Evolutionary conservation across 371 early-diverging fungal genomes (phyloP), one percentile per base, ranked within the genome.

Genomic region (Funneliformis caledonium): DNA sequence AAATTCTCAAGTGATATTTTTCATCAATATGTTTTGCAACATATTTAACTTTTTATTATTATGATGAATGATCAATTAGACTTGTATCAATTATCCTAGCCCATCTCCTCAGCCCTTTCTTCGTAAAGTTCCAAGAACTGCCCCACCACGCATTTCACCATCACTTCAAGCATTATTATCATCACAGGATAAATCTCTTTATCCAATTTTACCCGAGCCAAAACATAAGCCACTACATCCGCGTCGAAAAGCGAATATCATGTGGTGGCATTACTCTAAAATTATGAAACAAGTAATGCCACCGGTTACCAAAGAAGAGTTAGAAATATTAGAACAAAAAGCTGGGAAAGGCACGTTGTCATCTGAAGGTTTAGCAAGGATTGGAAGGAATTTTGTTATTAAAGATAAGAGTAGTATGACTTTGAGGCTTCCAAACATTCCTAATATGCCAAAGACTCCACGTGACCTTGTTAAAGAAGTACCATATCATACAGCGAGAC

Each of bases 231-330:
- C 77, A 45, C 33, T 76, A 10, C 56, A 76, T 42, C 77, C 77
- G 19, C 33, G 60, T 31, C 43, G 77, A 76, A 65, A 76, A 50
- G 77, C 77, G n/a, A 76, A 76, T 61, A 19, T 76, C 8, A 48
- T 61, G n/a, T 76, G 77, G 77, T 45, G 77, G 48, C 77, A 76
- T 76, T 64, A 64, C 31, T 76, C 77, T 22, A 76, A 43, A 47
- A 76, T 62, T 16, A 76, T 65, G 64, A 76, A 48, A 43, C 42
- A 31, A 26, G 77, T 64, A 16, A 31, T 64, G 31, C 77, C 77
- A 76, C 77, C 77, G 8, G 61, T 76, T 7, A 37, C 26, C 26
- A 7, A 76, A 59, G 16, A 62, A 7, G 43, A 42, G 31, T 61
- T 76, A 26, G 52, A 50, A 9, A 43, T 47, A 43, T 45, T 76